A percentile compares a stretch with the other conserved stretches of the same genome.
phyloP scores from a whole-genome alignment of 768 basidiomycete species.

The Boletus speciosus region DNA sequence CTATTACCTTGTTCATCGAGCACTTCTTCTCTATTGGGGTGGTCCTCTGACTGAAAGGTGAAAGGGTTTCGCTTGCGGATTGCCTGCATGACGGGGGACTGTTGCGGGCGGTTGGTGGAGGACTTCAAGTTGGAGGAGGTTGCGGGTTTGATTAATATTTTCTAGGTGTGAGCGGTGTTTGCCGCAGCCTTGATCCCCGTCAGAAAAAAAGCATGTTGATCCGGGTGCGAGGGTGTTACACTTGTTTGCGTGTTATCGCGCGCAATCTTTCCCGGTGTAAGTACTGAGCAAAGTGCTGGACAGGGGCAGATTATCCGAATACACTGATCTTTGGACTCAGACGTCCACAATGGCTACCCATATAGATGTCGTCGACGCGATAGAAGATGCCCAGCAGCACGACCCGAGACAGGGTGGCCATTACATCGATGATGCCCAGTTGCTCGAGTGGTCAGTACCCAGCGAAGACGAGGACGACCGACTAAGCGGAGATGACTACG shows the following conservation, averaged over 20 bases:
- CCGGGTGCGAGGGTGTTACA: constrained; percentile 14
- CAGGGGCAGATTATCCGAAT: constrained; percentile 15
- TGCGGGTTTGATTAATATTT: neutral
- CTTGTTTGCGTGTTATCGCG: constrained; percentile 15
- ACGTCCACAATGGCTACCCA: constrained; percentile 20
- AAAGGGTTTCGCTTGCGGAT: constrained; percentile 49
- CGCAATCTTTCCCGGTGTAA: neutral
- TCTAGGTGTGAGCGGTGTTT: constrained; percentile 9
- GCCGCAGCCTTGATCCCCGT: neutral
- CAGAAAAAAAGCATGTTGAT: neutral
- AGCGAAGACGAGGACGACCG: constrained; percentile 28
- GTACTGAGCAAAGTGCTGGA: neutral
- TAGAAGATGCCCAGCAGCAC: constrained; percentile 28
- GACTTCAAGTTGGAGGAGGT: neutral
- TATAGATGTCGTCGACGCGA: constrained; percentile 44
- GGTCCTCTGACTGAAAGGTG: constrained; percentile 33
- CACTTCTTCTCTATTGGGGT: constrained; percentile 30
- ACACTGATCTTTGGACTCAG: neutral
- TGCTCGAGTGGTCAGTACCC: constrained; percentile 29
- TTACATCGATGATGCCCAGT: constrained; percentile 43
- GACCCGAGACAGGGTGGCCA: constrained; percentile 30
- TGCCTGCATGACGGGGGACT: constrained; percentile 20
- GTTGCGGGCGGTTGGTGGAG: neutral
- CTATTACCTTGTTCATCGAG: constrained; percentile 53
- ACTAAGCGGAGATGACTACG: constrained; percentile 48